Base-by-base conservation (phyloP, 1,284 basidiomycete species). In the Trichosporon sp. region DNA sequence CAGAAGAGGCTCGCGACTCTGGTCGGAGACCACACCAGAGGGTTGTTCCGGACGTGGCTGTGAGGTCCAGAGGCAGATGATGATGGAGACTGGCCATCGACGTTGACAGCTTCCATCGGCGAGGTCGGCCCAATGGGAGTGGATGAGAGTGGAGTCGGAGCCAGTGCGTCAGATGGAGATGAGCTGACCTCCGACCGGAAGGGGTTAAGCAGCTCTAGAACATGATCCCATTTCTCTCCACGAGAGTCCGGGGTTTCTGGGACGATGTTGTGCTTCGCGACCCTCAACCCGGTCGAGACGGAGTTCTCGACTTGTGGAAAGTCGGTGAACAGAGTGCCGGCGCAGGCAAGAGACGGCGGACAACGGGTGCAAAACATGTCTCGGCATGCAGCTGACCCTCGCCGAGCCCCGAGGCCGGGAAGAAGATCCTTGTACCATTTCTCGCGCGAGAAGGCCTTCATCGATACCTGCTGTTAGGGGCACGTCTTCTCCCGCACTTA, bases 321-420 rank as follows among this genome's bases (percentile, higher is more conserved):
- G 51, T 54, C 51, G 7, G 51, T 6, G 10, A 54, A 54, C 7
- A 54, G 51, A 21, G 21, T 10, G 8, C 51, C 19, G 16, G n/a
- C 51, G 21, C 51, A 54, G 19, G 51, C 19, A 12, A 19, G 8
- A 4, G 16, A 7, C 2, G 51, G 51, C 16, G n/a, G 10, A 16
- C 51, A 54, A 7, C 51, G 16, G 51, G 51, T 26, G 51, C 51
- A 54, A 19, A 54, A 54, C 51, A 54, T 21, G 21, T 54, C 51
- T 54, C 51, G 51, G 19, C 51, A 54, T 21, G n/a, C 51, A 10
- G 8, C n/a, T 2, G 16, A 54, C 4, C 4, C 11, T 19, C 16
- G 51, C 51, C n/a, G 4, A 5, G 19, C 8, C 4, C n/a, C 16
- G 6, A 10, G 19, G 4, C 8, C 10, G 4, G 8, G n/a, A 21